Evolutionary conservation across 2,329 filamentous ascomycete genomes (phyloP).

Genomic region (Blastomyces parvus): DNA sequence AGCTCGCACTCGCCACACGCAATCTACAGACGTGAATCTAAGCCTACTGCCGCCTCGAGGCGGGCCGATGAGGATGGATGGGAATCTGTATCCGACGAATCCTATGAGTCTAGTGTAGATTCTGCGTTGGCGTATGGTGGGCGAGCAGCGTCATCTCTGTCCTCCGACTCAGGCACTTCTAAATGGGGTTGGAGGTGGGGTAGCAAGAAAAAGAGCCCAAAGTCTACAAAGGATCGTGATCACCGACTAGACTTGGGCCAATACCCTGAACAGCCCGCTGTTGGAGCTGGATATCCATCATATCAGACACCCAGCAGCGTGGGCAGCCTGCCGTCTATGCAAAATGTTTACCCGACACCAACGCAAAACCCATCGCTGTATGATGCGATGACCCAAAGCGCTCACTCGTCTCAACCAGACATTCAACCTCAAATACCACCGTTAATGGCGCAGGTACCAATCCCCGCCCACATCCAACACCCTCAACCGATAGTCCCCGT

Average conservation of each 20-base stretch:
- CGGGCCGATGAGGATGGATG: constrained; percentile 46
- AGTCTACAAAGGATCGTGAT: constrained; percentile 44
- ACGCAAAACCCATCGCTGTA: constrained; percentile 56
- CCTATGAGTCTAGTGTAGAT: constrained; percentile 44
- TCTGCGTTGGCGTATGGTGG: constrained; percentile 55
- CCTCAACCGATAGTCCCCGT: constrained; percentile 71
- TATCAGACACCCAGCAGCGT: constrained; percentile 28
- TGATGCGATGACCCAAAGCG: constrained; percentile 46
- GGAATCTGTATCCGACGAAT: constrained; percentile 50
- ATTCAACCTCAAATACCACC: constrained; percentile 28
- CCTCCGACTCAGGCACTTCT: constrained; percentile 47
- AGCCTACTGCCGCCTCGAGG: constrained; percentile 17
- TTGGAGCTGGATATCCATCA: constrained; percentile 1
- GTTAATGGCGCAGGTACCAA: constrained; percentile 41
- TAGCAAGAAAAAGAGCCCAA: constrained; percentile 28
- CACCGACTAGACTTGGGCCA: constrained; percentile 47
- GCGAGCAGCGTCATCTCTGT: constrained; percentile 38
- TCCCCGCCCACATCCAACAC: constrained; percentile 65
- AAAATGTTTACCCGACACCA: constrained; percentile 57
- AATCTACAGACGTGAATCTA: constrained; percentile 16
- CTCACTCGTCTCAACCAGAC: constrained; percentile 35
- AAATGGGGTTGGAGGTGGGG: constrained; percentile 56
- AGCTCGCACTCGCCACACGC: constrained; percentile 22
- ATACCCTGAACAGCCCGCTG: constrained; percentile 13
- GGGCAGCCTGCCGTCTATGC: constrained; percentile 44